Evolutionary conservation across 208 protist genomes (phyloP), one percentile per base, ranked within the genome.

Genomic region (Leishmania braziliensis): DNA sequence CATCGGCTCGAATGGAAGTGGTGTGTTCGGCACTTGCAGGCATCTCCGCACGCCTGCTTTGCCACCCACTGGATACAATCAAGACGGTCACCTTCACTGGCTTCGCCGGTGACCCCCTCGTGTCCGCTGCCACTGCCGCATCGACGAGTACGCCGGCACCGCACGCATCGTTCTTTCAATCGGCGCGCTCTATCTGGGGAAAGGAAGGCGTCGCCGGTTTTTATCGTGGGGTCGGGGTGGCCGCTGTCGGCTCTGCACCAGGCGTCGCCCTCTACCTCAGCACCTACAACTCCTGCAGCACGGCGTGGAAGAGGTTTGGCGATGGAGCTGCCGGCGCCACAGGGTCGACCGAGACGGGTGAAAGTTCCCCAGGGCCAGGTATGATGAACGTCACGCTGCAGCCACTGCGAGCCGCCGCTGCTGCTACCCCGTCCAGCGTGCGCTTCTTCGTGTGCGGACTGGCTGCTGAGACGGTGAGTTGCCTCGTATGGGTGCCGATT

Each of bases 401-500:
- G 46, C 14, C 62, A 3, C 68, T 86, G 18, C 65, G 66, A 36
- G 5, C 10, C 0, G 60, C 48, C 8, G 77, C 72, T 3, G 79
- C 76, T 9, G 62, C 51, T 12, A 82, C 81, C 14, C 89, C 89
- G 39, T 14, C 62, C 26, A 80, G 72, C 53, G 86, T 88, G 29
- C 75, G 93, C 79, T 89, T 90, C 77, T 90, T 98, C 43, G 36
- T 86, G 5, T 81, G 84, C 23, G 95, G 95, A 2, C 81, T 98
- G n/a, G 74, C 60, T 18, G 95, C 95, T 12, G 95, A 98, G 86
- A 80, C 90, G 72, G 86, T 97, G 56, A 96, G 92, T 80, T 97
- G 93, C 82, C 23, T 92, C 6, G 79, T 98, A 43, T 98, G 95
- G 95, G 93, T 98, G 20, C 95, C 95, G 20, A 89, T 96, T 62